Conservation (phyloP, 768 basidiomycete genomes). For the Rhizopogon roseolus region DNA sequence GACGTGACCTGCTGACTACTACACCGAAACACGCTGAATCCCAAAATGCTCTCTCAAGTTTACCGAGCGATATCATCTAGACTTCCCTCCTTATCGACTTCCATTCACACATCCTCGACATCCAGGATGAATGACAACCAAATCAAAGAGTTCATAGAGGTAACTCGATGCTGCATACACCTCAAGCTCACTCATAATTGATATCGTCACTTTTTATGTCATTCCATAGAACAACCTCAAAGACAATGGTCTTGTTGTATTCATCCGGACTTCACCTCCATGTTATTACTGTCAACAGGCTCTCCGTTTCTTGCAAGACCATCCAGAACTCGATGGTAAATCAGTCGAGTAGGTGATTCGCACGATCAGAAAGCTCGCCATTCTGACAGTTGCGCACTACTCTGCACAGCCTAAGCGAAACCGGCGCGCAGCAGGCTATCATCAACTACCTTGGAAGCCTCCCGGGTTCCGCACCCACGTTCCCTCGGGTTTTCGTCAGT, state of each 20-base stretch:
- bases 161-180: not conserved
- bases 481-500: not conserved
- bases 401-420: not conserved
- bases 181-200: not conserved
- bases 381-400: not conserved
- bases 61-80: slow-evolving; percentile 5
- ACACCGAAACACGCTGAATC: not conserved
- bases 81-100: not conserved
- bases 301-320: not conserved
- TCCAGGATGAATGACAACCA: not conserved
- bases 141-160: not conserved
- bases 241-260: not conserved
- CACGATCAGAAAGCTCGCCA: not conserved
- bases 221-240: not conserved
- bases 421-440: not conserved
- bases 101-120: not conserved
- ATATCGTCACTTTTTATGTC: not conserved
- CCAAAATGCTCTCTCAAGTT: slow-evolving; percentile 4
- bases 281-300: not conserved
- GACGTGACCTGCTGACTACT: not conserved
- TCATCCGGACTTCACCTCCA: not conserved
- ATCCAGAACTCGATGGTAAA: not conserved
- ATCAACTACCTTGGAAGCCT: not conserved
- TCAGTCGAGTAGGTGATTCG: not conserved
- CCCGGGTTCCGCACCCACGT: not conserved